Evolutionary conservation across 1,139 yeast species (phyloP).

Genomic region (Yarrowia galli): DNA sequence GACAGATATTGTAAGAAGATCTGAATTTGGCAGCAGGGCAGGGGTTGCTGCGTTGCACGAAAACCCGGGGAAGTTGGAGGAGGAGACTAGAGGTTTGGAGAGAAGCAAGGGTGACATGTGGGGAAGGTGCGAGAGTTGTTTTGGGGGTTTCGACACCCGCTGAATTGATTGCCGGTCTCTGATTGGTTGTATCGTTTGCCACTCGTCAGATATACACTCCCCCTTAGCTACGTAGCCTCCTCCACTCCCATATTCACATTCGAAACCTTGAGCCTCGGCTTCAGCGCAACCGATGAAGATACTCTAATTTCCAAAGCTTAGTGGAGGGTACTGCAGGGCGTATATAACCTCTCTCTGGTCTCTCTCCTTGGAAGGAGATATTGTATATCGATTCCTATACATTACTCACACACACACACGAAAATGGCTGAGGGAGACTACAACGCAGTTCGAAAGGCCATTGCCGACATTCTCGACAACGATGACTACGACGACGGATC

Average conservation of each 20-base stretch:
- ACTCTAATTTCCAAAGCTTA: conserved; percentile 14
- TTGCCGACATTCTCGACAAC: conserved; percentile 74
- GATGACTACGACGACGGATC: conserved; percentile 77
- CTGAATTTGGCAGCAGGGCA: conserved; percentile 19
- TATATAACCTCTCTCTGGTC: conserved; percentile 23
- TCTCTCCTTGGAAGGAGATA: background rate
- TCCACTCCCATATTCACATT: conserved; percentile 26
- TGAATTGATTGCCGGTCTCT: background rate
- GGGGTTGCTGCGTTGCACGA: conserved; percentile 1
- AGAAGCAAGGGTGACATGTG: conserved; percentile 7
- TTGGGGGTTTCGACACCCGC: background rate
- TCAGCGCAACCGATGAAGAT: conserved; percentile 32
- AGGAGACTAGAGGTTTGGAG: background rate
- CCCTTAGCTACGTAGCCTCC: background rate
- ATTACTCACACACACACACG: background rate
- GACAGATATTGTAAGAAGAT: conserved; percentile 14
- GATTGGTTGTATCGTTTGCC: too few species aligned
- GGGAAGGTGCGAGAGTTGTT: background rate
- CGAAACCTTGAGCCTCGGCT: conserved; percentile 38
- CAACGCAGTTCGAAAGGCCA: conserved; percentile 79
- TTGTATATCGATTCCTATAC: background rate
- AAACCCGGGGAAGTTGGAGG: conserved; percentile 31
- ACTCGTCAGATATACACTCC: background rate
- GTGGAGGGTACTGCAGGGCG: conserved; percentile 2
- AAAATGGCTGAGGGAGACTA: conserved; percentile 54